A percentile compares a stretch with the other conserved stretches of the same genome.
Evolutionary conservation across 495 filamentous ascomycete species (phyloP).

Genomic region (Rusavskia elegans): DNA sequence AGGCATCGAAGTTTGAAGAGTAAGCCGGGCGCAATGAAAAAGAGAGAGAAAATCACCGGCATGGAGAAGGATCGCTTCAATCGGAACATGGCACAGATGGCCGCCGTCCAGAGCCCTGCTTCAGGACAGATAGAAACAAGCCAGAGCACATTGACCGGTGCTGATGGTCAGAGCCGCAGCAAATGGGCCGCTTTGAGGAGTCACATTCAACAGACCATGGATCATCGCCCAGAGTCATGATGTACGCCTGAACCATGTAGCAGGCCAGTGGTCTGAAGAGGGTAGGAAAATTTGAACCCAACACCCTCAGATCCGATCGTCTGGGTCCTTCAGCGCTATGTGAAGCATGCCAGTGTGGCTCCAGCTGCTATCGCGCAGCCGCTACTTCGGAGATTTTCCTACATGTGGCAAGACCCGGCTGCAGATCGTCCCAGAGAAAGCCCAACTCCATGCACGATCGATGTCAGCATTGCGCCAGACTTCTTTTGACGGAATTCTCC

Average conservation of each 20-base stretch:
- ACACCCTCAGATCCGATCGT: not conserved
- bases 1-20: constrained; percentile 54
- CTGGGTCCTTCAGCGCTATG: too few relatives aligned
- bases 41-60: constrained; percentile 61
- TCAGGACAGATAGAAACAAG: not conserved
- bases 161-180: constrained; percentile 18
- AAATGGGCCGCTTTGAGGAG: constrained; percentile 49
- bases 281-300: too few relatives aligned
- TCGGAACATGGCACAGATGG: constrained; percentile 54
- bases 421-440: not conserved
- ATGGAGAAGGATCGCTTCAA: constrained; percentile 70
- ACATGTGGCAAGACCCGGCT: not conserved
- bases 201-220: constrained; percentile 59
- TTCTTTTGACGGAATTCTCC: not conserved
- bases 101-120: constrained; percentile 13
- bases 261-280: not conserved
- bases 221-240: constrained; percentile 19
- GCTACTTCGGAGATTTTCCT: not conserved
- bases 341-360: too few relatives aligned
- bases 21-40: constrained; percentile 65
- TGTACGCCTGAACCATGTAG: not conserved
- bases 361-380: not conserved
- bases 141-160: not conserved
- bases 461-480: not conserved
- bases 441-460: not conserved